Base-by-base conservation (phyloP, 441 rosid species). In the Erysimum cheiri region DNA sequence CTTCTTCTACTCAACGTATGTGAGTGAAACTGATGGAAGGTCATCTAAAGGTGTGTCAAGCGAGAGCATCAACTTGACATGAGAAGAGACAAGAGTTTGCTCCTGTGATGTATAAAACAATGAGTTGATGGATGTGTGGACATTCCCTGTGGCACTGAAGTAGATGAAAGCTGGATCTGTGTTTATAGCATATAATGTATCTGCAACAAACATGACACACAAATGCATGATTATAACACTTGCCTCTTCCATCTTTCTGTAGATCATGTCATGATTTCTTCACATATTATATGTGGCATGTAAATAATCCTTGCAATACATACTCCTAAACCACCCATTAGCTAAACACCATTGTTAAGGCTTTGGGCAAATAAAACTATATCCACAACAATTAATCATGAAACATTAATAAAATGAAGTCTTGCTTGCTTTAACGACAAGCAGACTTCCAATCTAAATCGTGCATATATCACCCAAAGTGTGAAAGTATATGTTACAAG, bases 1-100 rank as follows among this genome's bases (percentile, higher is more conserved):
- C 33, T 84, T 80, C 33, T 84, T 80, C 56, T 70, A 69, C 75
- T 87, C 95, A n/a, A 79, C 84, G 0, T 61, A 72, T 71, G 85
- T 72, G 3, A 80, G 86, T 69, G 92, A 91, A 15, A 83, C 61
- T 17, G 85, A 78, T 64, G 74, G 64, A 31, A 66, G 69, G 26
- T 77, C 73, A 36, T 54, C 73, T 39, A 71, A 59, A 52, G 80
- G 77, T 54, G 43, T 36, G 8, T 77, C 80, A 44, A 22, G 46
- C 32, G 80, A 76, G 47, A 70, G 63, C 32, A 60, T 76, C 55
- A 71, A 66, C 57, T 24, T 71, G 13, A 32, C 29, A 11, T 70
- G 39, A 76, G n/a, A 31, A 46, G 14, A 37, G n/a, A 50, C 8
- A 5, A 40, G 49, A 15, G 35, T 52, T 39, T 8, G 5, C 41